phyloP scores from a whole-genome alignment of 1,284 basidiomycete genomes.

The Clitocybe nebularis region DNA sequence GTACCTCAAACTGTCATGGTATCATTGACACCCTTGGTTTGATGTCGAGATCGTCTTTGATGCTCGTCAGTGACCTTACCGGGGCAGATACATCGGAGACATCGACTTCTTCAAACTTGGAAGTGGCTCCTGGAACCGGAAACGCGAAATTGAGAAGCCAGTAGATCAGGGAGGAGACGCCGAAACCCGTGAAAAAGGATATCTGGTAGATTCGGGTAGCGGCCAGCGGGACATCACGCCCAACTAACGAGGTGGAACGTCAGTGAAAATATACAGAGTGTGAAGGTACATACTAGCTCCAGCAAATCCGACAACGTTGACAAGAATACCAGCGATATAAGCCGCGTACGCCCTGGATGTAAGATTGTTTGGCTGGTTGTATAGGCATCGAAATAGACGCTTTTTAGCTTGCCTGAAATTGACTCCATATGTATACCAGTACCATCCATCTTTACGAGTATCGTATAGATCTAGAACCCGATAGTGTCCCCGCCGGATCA shows the following conservation, averaged over 20 bases:
- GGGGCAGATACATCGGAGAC: too few relatives aligned
- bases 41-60: too few relatives aligned
- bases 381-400: too few relatives aligned
- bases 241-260: conserved; percentile 32
- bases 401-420: too few relatives aligned
- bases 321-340: conserved; percentile 74
- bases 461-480: conserved; percentile 72
- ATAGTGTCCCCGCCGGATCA: conserved; percentile 72
- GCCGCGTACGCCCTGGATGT: conserved; percentile 59
- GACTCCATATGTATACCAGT: conserved; percentile 77
- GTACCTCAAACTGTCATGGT: too few relatives aligned
- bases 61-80: too few relatives aligned
- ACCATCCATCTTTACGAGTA: conserved; percentile 57
- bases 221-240: conserved; percentile 54
- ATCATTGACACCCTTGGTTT: too few relatives aligned
- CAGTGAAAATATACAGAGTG: not conserved
- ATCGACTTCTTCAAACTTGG: conserved; percentile 61
- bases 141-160: conserved; percentile 52
- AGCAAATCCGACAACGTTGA: conserved; percentile 77
- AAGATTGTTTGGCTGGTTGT: too few relatives aligned
- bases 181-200: conserved; percentile 79
- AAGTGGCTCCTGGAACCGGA: conserved; percentile 52
- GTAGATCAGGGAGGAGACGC: conserved; percentile 65
- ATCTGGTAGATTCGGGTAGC: conserved; percentile 71
- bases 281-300: conserved; percentile 48